Base-by-base conservation (phyloP, 2,329 filamentous ascomycete species). In the Sporothrix humicola region DNA sequence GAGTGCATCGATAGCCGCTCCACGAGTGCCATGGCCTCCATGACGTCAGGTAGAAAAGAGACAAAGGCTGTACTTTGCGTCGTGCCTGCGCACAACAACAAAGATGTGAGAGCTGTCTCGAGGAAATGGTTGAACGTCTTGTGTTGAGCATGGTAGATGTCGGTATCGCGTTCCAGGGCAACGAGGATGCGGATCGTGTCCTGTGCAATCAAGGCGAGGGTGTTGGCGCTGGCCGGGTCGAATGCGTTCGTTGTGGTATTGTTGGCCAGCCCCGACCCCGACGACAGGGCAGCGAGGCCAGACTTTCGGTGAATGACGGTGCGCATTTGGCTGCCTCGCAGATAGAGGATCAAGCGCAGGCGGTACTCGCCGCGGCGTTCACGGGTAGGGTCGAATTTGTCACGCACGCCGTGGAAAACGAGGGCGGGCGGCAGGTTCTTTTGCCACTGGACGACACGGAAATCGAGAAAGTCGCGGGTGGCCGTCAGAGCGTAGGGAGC, bases 91-190 rank as follows among this genome's bases (percentile, higher is more conserved):
- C 46, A 69, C 3, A 69, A 7, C 6, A 69, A 46, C 1, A 69
- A 46, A 23, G 66, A 69, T 15, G 66, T 69, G 17, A 69, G 48
- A 0, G 66, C 66, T 12, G 66, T 69, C 26, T 69, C 66, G 1
- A 69, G 66, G 15, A 69, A 69, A 15, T 69, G 66, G 66, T 69
- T 69, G 17, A 69, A 69, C 3, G 66, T 69, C 26, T 69, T 69
- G 48, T 56, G 66, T 15, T 69, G 66, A 46, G 66, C 66, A 26
- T 69, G 66, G 26, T 69, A 69, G 48, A 69, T 69, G 48, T 69
- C 66, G 48, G 66, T 69, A 37, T 69, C 66, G 3, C 48, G 48
- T 2, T 48, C 66, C 26, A 69, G 66, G 4, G 66, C 48, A 7
- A 69, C 66, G 2, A 69, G 66, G 26, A 69, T 23, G 26, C 66